Percentiles rank a stretch among this genome's conserved stretches.
Evolutionary conservation across 768 basidiomycete species (phyloP).

Genomic region (Boletus pseudopeckii): DNA sequence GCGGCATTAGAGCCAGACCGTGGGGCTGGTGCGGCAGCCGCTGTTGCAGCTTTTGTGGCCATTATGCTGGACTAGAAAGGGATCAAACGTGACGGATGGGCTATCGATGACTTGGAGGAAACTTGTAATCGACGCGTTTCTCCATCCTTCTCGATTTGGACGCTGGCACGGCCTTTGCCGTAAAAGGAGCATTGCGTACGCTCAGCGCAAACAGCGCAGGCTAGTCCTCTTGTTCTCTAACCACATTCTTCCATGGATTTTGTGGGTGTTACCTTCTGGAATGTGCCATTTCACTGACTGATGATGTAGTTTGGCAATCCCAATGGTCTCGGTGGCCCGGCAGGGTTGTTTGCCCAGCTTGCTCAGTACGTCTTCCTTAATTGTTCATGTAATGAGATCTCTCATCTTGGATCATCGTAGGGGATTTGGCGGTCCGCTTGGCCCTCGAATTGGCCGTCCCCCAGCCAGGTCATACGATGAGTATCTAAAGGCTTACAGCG

Average conservation of each 20-base stretch:
- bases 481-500: slow-evolving; percentile 92
- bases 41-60: slow-evolving; percentile 24
- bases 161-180: slow-evolving; percentile 27
- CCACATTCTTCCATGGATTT: slow-evolving; percentile 36
- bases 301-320: slow-evolving; percentile 34
- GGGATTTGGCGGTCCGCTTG: slow-evolving; percentile 51
- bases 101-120: slow-evolving; percentile 7
- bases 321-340: slow-evolving; percentile 44
- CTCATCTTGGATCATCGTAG: slow-evolving; percentile 34
- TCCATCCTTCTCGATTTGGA: slow-evolving; percentile 22
- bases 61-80: slow-evolving; percentile 18
- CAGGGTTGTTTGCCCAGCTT: slow-evolving; percentile 61
- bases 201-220: neutral
- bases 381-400: slow-evolving; percentile 5
- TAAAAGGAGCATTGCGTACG: slow-evolving; percentile 29
- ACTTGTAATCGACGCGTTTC: slow-evolving; percentile 21
- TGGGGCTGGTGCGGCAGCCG: slow-evolving; percentile 1
- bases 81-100: slow-evolving; percentile 9
- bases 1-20: slow-evolving; percentile 63
- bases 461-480: slow-evolving; percentile 82
- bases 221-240: slow-evolving; percentile 20
- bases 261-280: slow-evolving; percentile 22
- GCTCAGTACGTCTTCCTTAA: slow-evolving; percentile 45
- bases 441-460: slow-evolving; percentile 42
- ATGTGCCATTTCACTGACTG: slow-evolving; percentile 1